These are phyloP conservation scores for Globisporangium echinulatum DNA, from an alignment of 352 stramenopile species.

Conservation along the genomic window DNA sequence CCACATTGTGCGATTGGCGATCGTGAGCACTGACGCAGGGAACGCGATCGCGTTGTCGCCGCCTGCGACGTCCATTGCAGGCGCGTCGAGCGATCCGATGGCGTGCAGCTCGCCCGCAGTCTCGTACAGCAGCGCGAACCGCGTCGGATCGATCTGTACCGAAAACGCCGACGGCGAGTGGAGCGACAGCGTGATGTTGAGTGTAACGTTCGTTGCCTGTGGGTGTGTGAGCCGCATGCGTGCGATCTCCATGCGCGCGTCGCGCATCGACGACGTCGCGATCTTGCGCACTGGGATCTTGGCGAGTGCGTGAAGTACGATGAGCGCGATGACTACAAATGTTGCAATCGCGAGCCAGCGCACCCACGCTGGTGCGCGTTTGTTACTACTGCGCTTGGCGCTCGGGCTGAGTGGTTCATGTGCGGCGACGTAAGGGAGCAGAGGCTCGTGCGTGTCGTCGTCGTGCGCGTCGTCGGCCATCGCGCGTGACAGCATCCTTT, in stretches of 20 bases:
- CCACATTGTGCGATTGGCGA: conserved; percentile 51
- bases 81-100: conserved; percentile 42
- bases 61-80: conserved; percentile 41
- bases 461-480: conserved; percentile 13
- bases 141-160: conserved; percentile 34
- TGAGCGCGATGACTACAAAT: conserved; percentile 19
- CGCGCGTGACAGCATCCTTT: conserved; percentile 9
- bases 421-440: conserved; percentile 10
- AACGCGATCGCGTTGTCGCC: conserved; percentile 46
- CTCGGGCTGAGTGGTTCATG: background rate
- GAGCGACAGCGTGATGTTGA: conserved; percentile 48
- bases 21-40: conserved; percentile 40
- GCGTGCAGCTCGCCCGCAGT: conserved; percentile 3
- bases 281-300: conserved; percentile 50
- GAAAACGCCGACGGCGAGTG: conserved; percentile 44
- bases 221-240: conserved; percentile 55
- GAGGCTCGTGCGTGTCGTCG: conserved; percentile 9
- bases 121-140: conserved; percentile 45
- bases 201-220: conserved; percentile 18
- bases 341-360: conserved; percentile 9
- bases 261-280: conserved; percentile 47
- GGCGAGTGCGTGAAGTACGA: conserved; percentile 32
- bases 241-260: conserved; percentile 49
- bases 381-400: background rate
- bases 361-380: background rate